Evolutionary conservation across 805 yeast genomes (phyloP).

Genomic region (Barnettozyma botsteinii): DNA sequence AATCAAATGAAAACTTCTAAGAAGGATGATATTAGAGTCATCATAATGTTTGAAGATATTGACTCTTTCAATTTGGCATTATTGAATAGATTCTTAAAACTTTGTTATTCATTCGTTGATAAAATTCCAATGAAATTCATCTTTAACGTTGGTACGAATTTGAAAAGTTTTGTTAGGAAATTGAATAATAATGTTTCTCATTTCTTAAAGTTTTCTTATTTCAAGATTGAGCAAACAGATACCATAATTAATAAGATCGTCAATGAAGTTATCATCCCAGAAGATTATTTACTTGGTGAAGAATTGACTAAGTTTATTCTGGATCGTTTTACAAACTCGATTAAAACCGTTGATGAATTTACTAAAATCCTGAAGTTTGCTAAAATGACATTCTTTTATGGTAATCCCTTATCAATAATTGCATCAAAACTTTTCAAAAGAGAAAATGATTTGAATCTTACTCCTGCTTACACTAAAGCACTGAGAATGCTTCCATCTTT

Average conservation of each 20-base stretch:
- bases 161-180: constrained; percentile 16
- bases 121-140: constrained; percentile 22
- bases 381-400: constrained; percentile 23
- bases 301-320: constrained; percentile 18
- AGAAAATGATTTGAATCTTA: constrained; percentile 1
- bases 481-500: constrained; percentile 34
- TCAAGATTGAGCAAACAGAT: constrained; percentile 24
- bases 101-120: constrained; percentile 13
- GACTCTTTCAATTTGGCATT: constrained; percentile 21
- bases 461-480: constrained; percentile 18
- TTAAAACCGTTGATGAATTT: constrained; percentile 23
- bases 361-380: constrained; percentile 20
- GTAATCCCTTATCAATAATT: constrained; percentile 17
- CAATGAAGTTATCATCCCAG: constrained; percentile 15
- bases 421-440: constrained; percentile 9
- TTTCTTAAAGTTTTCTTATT: constrained; percentile 12
- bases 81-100: constrained; percentile 17
- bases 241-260: constrained; percentile 20
- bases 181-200: constrained; percentile 15
- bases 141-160: constrained; percentile 21
- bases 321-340: constrained; percentile 18
- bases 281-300: constrained; percentile 16
- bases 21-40: constrained; percentile 13
- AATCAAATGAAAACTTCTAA: constrained; percentile 2
- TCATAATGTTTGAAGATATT: constrained; percentile 22